Evolutionary conservation across 1,139 yeast species (phyloP).

Genomic region (Hemisphaericaspora xylofermentans): DNA sequence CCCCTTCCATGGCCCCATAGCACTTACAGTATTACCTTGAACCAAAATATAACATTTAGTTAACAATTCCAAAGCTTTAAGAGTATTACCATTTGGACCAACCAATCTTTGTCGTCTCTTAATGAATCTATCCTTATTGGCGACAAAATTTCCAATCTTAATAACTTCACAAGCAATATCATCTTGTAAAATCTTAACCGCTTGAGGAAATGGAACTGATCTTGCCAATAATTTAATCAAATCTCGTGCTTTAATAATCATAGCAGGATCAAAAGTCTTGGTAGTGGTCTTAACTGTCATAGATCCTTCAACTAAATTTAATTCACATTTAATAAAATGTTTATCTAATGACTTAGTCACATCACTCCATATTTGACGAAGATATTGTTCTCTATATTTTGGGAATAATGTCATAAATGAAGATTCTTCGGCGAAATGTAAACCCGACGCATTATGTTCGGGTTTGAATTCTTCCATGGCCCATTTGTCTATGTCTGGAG

Average conservation of each 20-base stretch:
- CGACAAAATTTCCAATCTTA: slow-evolving; percentile 85
- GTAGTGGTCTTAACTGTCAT: slow-evolving; percentile 96
- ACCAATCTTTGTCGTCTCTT: slow-evolving; percentile 95
- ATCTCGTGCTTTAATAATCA: slow-evolving; percentile 91
- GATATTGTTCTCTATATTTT: slow-evolving; percentile 89
- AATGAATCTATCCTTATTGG: slow-evolving; percentile 89
- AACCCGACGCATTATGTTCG: slow-evolving; percentile 84
- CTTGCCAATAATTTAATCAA: slow-evolving; percentile 89
- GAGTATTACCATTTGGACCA: slow-evolving; percentile 96
- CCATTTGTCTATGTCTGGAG: slow-evolving; percentile 96
- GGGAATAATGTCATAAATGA: slow-evolving; percentile 95
- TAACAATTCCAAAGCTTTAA: slow-evolving; percentile 89
- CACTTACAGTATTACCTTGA: slow-evolving; percentile 96
- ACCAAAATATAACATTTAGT: slow-evolving; percentile 93
- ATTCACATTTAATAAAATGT: slow-evolving; percentile 73
- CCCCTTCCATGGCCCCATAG: slow-evolving; percentile 96
- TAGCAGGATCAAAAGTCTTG: slow-evolving; percentile 94
- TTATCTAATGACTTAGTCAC: slow-evolving; percentile 77
- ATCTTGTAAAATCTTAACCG: slow-evolving; percentile 84
- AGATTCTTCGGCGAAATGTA: slow-evolving; percentile 89
- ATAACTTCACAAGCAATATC: slow-evolving; percentile 95
- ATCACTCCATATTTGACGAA: slow-evolving; percentile 90
- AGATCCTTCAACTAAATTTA: slow-evolving; percentile 92
- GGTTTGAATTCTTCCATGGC: slow-evolving; percentile 81
- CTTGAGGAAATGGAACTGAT: slow-evolving; percentile 97